Conservation (phyloP, 495 filamentous ascomycete species). For the Podospora bellae-mahoneyi region DNA sequence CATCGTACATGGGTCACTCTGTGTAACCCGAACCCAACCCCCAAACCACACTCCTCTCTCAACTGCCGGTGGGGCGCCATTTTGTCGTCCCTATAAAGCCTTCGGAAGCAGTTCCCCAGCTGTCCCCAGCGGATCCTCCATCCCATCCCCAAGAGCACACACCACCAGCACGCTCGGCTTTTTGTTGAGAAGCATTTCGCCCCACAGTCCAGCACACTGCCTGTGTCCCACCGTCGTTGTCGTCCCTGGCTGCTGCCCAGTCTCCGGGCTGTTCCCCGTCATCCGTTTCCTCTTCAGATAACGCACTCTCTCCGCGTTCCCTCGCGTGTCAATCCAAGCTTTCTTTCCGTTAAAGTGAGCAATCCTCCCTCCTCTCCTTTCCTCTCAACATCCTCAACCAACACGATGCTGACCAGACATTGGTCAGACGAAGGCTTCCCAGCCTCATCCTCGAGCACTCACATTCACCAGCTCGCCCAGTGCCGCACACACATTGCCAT, state of each 20-base stretch:
- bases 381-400: slow-evolving; percentile 2
- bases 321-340: neutral
- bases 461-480: no score
- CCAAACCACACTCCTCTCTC: no score
- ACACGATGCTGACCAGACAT: slow-evolving; percentile 1
- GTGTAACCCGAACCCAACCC: no score
- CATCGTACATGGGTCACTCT: no score
- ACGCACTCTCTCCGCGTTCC: neutral
- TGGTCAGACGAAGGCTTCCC: slow-evolving; percentile 1
- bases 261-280: neutral
- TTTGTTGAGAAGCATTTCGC: neutral
- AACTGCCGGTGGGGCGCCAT: no score
- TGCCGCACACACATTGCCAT: no score
- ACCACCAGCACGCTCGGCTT: neutral
- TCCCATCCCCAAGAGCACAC: neutral
- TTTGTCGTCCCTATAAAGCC: no score
- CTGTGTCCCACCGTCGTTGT: neutral
- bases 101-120: no score
- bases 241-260: no score
- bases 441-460: neutral
- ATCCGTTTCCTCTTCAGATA: neutral
- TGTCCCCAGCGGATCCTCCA: neutral
- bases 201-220: neutral
- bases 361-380: neutral
- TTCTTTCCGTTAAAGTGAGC: neutral